Base-by-base conservation (phyloP, 495 filamentous ascomycete genomes). In the Penicillium salamii region DNA sequence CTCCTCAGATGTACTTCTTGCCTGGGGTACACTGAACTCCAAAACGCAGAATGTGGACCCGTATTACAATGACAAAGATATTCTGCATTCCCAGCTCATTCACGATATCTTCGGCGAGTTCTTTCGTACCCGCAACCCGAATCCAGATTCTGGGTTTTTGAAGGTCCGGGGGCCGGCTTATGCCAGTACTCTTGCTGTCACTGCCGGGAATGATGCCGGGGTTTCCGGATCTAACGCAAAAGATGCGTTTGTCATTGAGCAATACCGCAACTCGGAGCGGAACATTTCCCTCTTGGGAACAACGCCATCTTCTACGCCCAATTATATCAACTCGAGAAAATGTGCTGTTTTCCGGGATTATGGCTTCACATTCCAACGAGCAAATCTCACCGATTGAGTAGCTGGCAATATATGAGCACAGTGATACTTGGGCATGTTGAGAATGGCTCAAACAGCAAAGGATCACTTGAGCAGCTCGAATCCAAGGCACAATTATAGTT, bases 1-100 rank as follows among this genome's bases (percentile, higher is more conserved):
- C 36, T 24, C 60, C 7, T 42, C 63, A 5, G 63, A 69, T 19
- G 55, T 63, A 7, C 52, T 69, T 1, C 63, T 56, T 6, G 54
- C 54, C 21, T 69, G 66, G 66, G 63, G 63, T 3, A 66, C 56
- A 0, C 44, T 69, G 7, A 66, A 69, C 33, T 48, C 48, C 48
- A 66, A 66, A 34, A 62, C 63, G 13, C 18, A 55, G n/a, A 40
- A 58, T 18, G 66, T 66, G 3, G 39, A 34, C 14, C 58, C 63
- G 0, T 69, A 69, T 39, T 63, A 59, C 24, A 21, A 43, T 39
- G 18, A 43, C 7, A 3, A 32, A 1, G 63, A 64, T 40, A 47
- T 62, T 12, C 35, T 31, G 1, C 57, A 66, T 39, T 59, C 63
- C 5, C 66, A 62, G 44, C 29, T 69, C 1, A 33, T 69, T 3